These are phyloP conservation scores for Aureobasidium zeae DNA, from an alignment of 2,329 filamentous ascomycete genomes.

Conservation along the genomic window DNA sequence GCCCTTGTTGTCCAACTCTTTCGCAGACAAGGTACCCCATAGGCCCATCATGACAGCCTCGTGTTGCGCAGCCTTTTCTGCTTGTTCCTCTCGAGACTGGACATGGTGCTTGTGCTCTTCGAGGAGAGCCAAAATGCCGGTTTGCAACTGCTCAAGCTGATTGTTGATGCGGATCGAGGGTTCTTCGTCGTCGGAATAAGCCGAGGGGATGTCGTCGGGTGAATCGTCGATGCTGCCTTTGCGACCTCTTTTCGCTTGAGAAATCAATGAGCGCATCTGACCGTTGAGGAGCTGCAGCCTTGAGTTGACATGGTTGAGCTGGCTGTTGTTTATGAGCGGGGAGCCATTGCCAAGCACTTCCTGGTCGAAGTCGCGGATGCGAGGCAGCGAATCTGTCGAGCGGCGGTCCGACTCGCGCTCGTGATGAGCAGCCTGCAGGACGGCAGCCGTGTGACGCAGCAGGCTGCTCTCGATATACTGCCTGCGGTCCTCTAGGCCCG, in stretches of 20 bases:
- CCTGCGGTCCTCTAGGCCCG: conserved; percentile 65
- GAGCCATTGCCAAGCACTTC: conserved; percentile 16
- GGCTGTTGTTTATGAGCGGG: neutral
- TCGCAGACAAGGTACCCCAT: conserved; percentile 43
- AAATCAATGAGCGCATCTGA: conserved; percentile 23
- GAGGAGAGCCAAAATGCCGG: conserved; percentile 15
- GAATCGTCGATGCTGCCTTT: conserved; percentile 11
- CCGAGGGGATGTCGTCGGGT: conserved; percentile 15
- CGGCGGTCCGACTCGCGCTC: conserved; percentile 30
- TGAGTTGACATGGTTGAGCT: conserved; percentile 22
- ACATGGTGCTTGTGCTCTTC: conserved; percentile 16
- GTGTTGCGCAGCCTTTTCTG: conserved; percentile 44
- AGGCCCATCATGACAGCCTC: conserved; percentile 44
- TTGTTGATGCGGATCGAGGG: conserved; percentile 15
- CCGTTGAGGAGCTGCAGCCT: conserved; percentile 26
- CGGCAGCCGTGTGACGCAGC: conserved; percentile 82
- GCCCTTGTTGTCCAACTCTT: conserved; percentile 32
- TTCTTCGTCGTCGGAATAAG: conserved; percentile 17
- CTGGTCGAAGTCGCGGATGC: conserved; percentile 17
- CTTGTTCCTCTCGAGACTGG: conserved; percentile 20
- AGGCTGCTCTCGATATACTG: conserved; percentile 67
- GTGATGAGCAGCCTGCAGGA: conserved; percentile 82
- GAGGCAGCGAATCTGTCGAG: conserved; percentile 1
- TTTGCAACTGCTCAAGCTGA: conserved; percentile 18
- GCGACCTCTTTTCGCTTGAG: conserved; percentile 13